Conservation (phyloP, 148 eudicot genomes). For the Silene latifolia region DNA sequence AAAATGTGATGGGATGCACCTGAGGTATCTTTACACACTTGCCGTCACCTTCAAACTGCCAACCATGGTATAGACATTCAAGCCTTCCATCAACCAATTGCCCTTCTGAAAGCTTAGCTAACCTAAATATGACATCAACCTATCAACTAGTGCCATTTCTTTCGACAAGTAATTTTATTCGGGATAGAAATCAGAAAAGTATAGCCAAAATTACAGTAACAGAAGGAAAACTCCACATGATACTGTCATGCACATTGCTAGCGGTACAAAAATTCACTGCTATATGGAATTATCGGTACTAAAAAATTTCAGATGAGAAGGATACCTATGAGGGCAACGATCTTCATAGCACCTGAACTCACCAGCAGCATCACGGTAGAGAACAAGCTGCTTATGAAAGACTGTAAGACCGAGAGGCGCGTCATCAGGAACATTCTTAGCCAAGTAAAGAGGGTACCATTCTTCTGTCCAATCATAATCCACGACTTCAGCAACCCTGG, state of each 20-base stretch:
- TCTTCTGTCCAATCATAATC: conserved; percentile 89
- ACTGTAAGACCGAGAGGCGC: conserved; percentile 93
- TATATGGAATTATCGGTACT: no score
- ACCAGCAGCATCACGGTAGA: conserved; percentile 65
- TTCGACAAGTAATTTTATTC: no score
- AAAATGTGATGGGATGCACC: conserved; percentile 38
- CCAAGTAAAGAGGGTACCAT: conserved; percentile 88
- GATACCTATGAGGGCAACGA: conserved; percentile 93
- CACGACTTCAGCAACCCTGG: conserved; percentile 28
- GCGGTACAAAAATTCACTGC: no score
- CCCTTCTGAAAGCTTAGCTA: conserved; percentile 98
- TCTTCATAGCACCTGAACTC: conserved; percentile 67
- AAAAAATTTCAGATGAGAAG: no score
- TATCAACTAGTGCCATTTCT: not conserved
- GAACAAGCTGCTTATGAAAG: conserved; percentile 73
- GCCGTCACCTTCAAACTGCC: conserved; percentile 97
- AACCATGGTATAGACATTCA: conserved; percentile 96
- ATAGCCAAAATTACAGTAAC: no score
- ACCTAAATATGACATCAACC: conserved; percentile 34
- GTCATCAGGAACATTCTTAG: conserved; percentile 75
- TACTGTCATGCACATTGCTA: no score
- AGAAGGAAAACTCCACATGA: no score
- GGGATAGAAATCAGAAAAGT: no score
- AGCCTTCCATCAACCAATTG: conserved; percentile 82
- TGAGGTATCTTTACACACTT: conserved; percentile 96